Percentiles rank a stretch among this genome's conserved stretches.
phyloP scores from a whole-genome alignment of 352 stramenopile species.

The Phytophthora aleatoria region DNA sequence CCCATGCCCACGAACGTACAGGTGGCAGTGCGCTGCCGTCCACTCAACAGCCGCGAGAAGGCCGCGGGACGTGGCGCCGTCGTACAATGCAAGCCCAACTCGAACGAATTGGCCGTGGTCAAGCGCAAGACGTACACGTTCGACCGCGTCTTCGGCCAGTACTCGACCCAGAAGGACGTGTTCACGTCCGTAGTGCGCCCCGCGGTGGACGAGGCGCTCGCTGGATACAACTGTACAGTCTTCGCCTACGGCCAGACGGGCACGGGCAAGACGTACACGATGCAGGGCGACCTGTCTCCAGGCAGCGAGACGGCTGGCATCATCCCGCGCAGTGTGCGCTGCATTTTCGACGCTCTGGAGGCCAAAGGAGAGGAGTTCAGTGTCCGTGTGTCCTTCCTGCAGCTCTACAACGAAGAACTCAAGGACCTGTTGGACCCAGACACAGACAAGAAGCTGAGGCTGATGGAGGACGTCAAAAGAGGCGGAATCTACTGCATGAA shows the following conservation, averaged over 20 bases:
- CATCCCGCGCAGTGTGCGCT: slow-evolving; percentile 93
- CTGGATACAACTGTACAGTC: slow-evolving; percentile 96
- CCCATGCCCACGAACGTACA: slow-evolving; percentile 75
- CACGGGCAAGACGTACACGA: slow-evolving; percentile 98
- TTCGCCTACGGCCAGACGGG: slow-evolving; percentile 98
- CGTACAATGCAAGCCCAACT: slow-evolving; percentile 87
- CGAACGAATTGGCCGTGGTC: slow-evolving; percentile 82
- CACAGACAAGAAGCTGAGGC: slow-evolving; percentile 82
- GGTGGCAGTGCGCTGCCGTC: slow-evolving; percentile 91
- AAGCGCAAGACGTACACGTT: slow-evolving; percentile 93
- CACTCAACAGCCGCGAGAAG: slow-evolving; percentile 91
- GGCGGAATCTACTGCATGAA: slow-evolving; percentile 91
- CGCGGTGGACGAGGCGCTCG: slow-evolving; percentile 96
- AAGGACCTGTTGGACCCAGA: slow-evolving; percentile 90
- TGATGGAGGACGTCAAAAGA: slow-evolving; percentile 90
- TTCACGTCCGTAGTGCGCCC: slow-evolving; percentile 93
- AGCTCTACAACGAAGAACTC: slow-evolving; percentile 99
- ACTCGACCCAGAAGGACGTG: slow-evolving; percentile 97
- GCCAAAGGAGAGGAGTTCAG: slow-evolving; percentile 90
- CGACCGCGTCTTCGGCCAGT: slow-evolving; percentile 94
- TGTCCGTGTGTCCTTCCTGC: slow-evolving; percentile 96
- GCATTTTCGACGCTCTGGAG: slow-evolving; percentile 96
- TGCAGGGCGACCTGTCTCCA: slow-evolving; percentile 93
- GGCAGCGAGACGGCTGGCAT: slow-evolving; percentile 92
- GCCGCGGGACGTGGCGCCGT: slow-evolving; percentile 67